Evolutionary conservation across 805 yeast species (phyloP).

Genomic region (Yamadazyma kitorensis): DNA sequence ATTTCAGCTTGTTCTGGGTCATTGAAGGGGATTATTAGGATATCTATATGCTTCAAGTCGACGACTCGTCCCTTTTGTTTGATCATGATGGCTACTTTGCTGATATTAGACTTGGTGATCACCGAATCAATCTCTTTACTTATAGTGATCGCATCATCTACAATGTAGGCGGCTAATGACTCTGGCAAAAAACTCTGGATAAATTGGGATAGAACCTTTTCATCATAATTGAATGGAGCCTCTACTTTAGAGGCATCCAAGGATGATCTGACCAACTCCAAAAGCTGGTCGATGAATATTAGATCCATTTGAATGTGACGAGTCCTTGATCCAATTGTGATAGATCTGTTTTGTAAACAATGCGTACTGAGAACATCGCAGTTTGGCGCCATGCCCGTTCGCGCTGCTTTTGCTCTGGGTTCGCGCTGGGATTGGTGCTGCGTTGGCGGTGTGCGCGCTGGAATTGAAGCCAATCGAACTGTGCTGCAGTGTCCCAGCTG

Average conservation of each 20-base stretch:
- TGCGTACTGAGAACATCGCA: too few relatives aligned
- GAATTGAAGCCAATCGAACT: too few relatives aligned
- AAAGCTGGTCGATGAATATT: slow-evolving; percentile 2
- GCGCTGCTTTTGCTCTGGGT: too few relatives aligned
- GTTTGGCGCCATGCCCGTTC: too few relatives aligned
- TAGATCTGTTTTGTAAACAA: background rate
- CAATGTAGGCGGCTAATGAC: slow-evolving; percentile 3
- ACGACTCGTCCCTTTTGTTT: slow-evolving; percentile 38
- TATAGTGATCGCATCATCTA: background rate
- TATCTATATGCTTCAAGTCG: slow-evolving; percentile 4
- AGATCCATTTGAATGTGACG: slow-evolving; percentile 6
- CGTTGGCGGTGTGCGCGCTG: too few relatives aligned
- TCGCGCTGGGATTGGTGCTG: too few relatives aligned
- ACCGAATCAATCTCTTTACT: slow-evolving; percentile 7
- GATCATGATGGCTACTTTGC: slow-evolving; percentile 32
- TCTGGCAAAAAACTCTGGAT: slow-evolving; percentile 4
- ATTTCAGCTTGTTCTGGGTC: slow-evolving; percentile 15
- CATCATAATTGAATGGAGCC: slow-evolving; percentile 1
- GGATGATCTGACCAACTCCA: slow-evolving; percentile 1
- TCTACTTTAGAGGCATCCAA: slow-evolving; percentile 1
- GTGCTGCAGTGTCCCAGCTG: too few relatives aligned
- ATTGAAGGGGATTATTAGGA: slow-evolving; percentile 8
- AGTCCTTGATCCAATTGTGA: too few relatives aligned
- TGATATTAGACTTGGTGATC: background rate
- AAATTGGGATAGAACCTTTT: slow-evolving; percentile 1